Evolutionary conservation across 2,329 filamentous ascomycete genomes (phyloP), one percentile per base, ranked within the genome.

Genomic region (Coccinonectria pachysandricola): DNA sequence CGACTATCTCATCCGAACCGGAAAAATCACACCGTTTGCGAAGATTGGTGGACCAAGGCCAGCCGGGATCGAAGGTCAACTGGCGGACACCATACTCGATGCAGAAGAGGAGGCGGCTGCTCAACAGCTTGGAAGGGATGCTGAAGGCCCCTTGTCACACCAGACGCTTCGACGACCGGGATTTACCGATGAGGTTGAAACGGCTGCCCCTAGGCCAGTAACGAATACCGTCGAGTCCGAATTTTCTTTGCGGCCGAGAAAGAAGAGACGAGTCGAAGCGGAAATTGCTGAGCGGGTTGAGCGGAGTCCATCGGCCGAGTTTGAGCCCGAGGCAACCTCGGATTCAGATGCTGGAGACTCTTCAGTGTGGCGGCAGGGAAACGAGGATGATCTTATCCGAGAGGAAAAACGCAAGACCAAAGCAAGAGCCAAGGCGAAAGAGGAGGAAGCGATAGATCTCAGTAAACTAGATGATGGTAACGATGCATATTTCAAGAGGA

Each of bases 21-120:
- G 91, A 35, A 96, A 96, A 57, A 96, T 98, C 41, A 98, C 91
- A 0, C 91, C 91, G 0, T 98, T 98, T 47, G 82, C 86, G 6
- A 82, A 79, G 37, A 71, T 93, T 42, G 75, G 75, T 14, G 67
- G 72, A 9, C 65, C 71, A n/a, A 60, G 75, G 2, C 65, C 65
- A 4, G 62, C 71, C 15, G 73, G 69, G 3, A 65, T 75, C 3
- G 66, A 77, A 22, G 79, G 79, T 2, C 78, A 77, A 33, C 62
- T 94, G 10, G 79, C 80, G 8, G 77, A 87, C 45, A 79, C 78
- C 3, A 69, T 94, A 32, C 60, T 87, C 9, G 83, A 92, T 49
- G 85, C 82, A 1, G 86, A 94, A 48, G 79, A 85, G 31, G 81
- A 81, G 24, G 64, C 69, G 19, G 42, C 66, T 8, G 52, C 47